A percentile compares a stretch with the other conserved stretches of the same genome.
Evolutionary conservation across 208 protist genomes (phyloP).

Genomic region (Novymonas esmeraldas): DNA sequence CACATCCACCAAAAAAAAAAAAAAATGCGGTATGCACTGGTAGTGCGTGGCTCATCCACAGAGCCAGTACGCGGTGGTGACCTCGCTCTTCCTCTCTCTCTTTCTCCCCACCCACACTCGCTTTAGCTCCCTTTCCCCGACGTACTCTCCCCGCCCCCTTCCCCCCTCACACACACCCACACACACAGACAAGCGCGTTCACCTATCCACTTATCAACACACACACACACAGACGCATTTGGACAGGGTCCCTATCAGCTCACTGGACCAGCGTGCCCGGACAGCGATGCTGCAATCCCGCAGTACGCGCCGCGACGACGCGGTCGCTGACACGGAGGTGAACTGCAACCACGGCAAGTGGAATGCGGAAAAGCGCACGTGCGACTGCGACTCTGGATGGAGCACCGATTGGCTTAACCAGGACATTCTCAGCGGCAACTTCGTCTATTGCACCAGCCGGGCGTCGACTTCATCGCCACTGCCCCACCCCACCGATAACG

Average conservation of each 20-base stretch:
- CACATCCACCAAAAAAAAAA: no score
- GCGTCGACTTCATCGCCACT: conserved; percentile 16
- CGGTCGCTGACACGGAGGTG: background rate
- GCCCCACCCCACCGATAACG: background rate
- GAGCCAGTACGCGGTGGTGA: no score
- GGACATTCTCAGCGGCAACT: conserved; percentile 16
- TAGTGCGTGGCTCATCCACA: no score
- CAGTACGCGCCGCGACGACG: background rate
- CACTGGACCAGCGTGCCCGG: no score
- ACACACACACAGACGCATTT: background rate
- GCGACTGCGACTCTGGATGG: conserved; percentile 31
- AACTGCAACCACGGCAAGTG: conserved; percentile 33
- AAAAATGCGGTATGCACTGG: no score
- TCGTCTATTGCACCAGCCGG: conserved; percentile 26
- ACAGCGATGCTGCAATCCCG: no score
- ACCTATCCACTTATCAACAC: no score
- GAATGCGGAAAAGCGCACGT: conserved; percentile 17
- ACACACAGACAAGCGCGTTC: no score
- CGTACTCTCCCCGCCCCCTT: background rate
- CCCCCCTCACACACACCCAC: background rate
- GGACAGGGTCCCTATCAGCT: no score
- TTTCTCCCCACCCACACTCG: no score
- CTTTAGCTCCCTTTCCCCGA: no score
- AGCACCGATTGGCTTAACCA: conserved; percentile 22
- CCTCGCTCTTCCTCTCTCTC: no score